These are phyloP conservation scores for Phytophthora sojae DNA, from an alignment of 352 stramenopile species.

Conservation along the genomic window DNA sequence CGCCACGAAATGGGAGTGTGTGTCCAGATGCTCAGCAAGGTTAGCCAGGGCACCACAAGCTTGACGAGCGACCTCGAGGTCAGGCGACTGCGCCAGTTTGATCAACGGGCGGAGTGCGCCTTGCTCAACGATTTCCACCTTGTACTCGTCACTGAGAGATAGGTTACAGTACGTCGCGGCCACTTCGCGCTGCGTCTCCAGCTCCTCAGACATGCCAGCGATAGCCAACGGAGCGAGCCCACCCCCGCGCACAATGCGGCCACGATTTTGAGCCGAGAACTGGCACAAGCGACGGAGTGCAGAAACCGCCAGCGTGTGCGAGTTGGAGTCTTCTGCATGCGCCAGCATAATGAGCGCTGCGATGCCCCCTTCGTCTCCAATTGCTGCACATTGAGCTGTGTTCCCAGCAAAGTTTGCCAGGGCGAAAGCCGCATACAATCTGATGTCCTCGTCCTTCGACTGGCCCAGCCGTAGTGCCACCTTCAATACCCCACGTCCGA, in stretches of 20 bases:
- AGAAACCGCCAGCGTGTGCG: conserved; percentile 93
- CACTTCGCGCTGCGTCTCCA: conserved; percentile 96
- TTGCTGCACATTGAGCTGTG: conserved; percentile 81
- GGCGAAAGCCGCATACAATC: conserved; percentile 92
- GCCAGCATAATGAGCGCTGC: conserved; percentile 91
- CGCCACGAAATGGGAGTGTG: conserved; percentile 89
- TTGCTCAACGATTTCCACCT: conserved; percentile 89
- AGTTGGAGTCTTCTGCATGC: conserved; percentile 88
- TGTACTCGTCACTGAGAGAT: conserved; percentile 93
- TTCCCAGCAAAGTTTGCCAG: conserved; percentile 95
- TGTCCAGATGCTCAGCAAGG: conserved; percentile 94
- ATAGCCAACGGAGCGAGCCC: conserved; percentile 88
- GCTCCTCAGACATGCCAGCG: conserved; percentile 85
- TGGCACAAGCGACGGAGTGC: conserved; percentile 93
- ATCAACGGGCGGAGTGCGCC: conserved; percentile 84
- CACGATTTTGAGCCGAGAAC: conserved; percentile 89
- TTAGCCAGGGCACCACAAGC: conserved; percentile 94
- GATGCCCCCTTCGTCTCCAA: conserved; percentile 93
- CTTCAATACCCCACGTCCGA: conserved; percentile 87
- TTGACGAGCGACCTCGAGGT: conserved; percentile 93
- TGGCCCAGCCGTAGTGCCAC: conserved; percentile 83
- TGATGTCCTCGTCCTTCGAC: conserved; percentile 79
- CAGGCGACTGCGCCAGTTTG: conserved; percentile 86
- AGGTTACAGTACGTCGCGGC: conserved; percentile 95
- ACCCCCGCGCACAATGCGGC: conserved; percentile 85